phyloP scores from a whole-genome alignment of 257 asterid species.

The Echium plantagineum region DNA sequence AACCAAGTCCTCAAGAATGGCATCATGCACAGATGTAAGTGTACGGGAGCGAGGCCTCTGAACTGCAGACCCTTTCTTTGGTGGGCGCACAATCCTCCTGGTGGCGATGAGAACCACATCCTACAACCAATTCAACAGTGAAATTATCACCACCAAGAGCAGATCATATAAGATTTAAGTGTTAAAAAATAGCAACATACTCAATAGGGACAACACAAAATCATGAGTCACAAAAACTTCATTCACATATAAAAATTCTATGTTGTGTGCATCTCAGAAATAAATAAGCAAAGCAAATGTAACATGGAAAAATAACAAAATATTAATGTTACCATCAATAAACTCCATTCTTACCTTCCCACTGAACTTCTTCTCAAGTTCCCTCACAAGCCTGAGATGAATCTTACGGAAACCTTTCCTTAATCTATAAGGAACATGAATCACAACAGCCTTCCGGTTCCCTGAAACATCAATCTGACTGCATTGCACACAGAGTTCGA shows the following conservation, averaged over 20 bases:
- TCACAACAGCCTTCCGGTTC: constrained; percentile 71
- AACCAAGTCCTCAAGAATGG: constrained; percentile 73
- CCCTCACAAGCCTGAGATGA: constrained; percentile 70
- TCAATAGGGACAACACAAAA: too few relatives aligned
- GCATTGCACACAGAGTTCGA: constrained; percentile 5
- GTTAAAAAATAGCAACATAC: not conserved
- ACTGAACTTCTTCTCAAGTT: constrained; percentile 90
- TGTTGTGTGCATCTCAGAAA: too few relatives aligned
- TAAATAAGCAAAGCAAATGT: too few relatives aligned
- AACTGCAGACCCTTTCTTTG: constrained; percentile 83
- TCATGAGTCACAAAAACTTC: not conserved
- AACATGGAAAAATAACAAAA: too few relatives aligned
- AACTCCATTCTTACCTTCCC: constrained; percentile 68
- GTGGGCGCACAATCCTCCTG: constrained; percentile 75
- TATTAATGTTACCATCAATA: not conserved
- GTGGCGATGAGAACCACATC: constrained; percentile 70
- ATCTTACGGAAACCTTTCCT: constrained; percentile 82
- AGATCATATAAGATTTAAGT: not conserved
- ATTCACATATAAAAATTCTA: too few relatives aligned
- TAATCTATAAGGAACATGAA: constrained; percentile 80
- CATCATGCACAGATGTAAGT: constrained; percentile 82
- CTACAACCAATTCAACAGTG: constrained; percentile 14
- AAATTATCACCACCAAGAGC: not conserved
- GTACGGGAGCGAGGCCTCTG: constrained; percentile 77
- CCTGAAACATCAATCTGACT: constrained; percentile 75